phyloP scores from a whole-genome alignment of 2,329 filamentous ascomycete species.

The Esteya vermicola region DNA sequence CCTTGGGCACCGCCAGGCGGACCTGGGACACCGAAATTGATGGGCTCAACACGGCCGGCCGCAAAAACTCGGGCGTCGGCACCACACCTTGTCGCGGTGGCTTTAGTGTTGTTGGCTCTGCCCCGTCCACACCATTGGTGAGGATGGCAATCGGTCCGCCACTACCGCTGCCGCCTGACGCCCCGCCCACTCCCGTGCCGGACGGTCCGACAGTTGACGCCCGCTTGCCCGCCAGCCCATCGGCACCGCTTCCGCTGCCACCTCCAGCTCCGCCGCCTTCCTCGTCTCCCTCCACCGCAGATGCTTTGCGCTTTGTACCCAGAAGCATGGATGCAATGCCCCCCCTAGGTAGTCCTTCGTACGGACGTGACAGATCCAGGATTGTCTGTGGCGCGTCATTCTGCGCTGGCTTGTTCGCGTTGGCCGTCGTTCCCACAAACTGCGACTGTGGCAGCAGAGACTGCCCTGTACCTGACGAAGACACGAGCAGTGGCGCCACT shows the following conservation, averaged over 20 bases:
- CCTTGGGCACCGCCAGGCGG: constrained; percentile 73
- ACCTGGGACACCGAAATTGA: constrained; percentile 70
- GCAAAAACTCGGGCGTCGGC: constrained; percentile 67
- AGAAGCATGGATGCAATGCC: constrained; percentile 75
- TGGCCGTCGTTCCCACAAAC: constrained; percentile 53
- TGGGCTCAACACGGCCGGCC: constrained; percentile 77
- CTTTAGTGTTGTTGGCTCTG: constrained; percentile 59
- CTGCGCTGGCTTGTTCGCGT: constrained; percentile 40
- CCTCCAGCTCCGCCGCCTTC: constrained; percentile 32
- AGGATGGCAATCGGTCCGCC: constrained; percentile 46
- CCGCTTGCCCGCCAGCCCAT: constrained; percentile 1
- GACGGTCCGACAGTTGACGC: too few species aligned
- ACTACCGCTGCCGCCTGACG: constrained; percentile 25
- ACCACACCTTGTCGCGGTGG: constrained; percentile 44
- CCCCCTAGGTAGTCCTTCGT: constrained; percentile 81
- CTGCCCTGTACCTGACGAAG: constrained; percentile 72
- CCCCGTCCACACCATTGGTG: constrained; percentile 60
- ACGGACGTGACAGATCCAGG: constrained; percentile 83
- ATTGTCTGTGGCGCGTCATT: constrained; percentile 67
- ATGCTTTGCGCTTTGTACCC: constrained; percentile 82
- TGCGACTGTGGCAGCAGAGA: constrained; percentile 83
- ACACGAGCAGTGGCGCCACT: constrained; percentile 82
- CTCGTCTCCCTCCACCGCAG: constrained; percentile 60
- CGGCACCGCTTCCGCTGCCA: background rate
- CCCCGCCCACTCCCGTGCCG: too few species aligned